Base-by-base conservation (phyloP, 768 basidiomycete genomes). In the Mycena amicta region DNA sequence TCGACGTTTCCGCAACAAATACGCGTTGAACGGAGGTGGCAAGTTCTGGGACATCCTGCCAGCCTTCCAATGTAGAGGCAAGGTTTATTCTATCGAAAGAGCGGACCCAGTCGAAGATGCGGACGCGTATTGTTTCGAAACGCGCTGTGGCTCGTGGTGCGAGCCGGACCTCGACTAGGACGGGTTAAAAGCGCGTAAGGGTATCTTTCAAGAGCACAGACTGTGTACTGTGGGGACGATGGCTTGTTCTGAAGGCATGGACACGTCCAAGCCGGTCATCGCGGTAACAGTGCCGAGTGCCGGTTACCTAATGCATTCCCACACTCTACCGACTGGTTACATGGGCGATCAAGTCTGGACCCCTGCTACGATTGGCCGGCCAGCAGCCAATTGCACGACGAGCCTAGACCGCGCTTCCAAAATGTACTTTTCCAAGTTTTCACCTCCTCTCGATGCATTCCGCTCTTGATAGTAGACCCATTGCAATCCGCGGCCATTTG, bases 81-180 rank as follows among this genome's bases (percentile, higher is more conserved):
- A 92, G 77, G 45, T 82, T 79, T 30, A 96, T 79, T 20, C 85
- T 81, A 49, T 87, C 82, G 53, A 87, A 85, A 11, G 88, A 87
- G 18, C 58, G 67, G 20, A 83, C 60, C 63, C 76, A 92, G 23
- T 82, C 70, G 52, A 81, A 75, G 5, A 95, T 87, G 43, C 83
- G 77, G 45, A 76, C 80, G 55, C 88, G 79, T 59, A 95, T 85
- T 26, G 86, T 84, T 57, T 94, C 91, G 72, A 90, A 85, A 16
- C 90, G 86, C 25, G 87, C 80, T 8, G 89, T 86, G 11, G 91
- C 83, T 49, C 82, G 78, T 16, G 85, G 74, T 41, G 83, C 79
- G 27, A 95, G 77, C 50, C 92, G 86, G 11, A 93, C 92, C 76
- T 96, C 94, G 69, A 95, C 94, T 95, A 60, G 31, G 46, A 45